These are phyloP conservation scores for Xylariaceae sp. DNA, from an alignment of 2,329 filamentous ascomycete genomes.

Conservation along the genomic window DNA sequence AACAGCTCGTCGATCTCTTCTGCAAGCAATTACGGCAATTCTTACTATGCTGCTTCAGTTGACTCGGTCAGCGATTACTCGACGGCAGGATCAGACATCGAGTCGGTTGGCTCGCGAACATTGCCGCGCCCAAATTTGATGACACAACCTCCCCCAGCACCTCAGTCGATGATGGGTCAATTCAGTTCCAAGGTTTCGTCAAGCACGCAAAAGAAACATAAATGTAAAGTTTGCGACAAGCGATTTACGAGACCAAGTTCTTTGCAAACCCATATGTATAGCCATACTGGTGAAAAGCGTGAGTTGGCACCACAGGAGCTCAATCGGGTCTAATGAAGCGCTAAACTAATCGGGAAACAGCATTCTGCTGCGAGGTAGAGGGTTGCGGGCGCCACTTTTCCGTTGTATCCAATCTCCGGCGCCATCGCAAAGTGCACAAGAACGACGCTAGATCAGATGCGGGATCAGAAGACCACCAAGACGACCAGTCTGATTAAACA, in stretches of 20 bases:
- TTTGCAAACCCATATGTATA: constrained; percentile 96
- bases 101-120: constrained; percentile 75
- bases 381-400: constrained; percentile 96
- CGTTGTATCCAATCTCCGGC: constrained; percentile 89
- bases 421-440: constrained; percentile 96
- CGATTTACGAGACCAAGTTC: constrained; percentile 93
- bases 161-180: constrained; percentile 97
- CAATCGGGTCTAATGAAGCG: not conserved
- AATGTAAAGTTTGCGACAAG: constrained; percentile 98
- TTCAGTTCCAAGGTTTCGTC: constrained; percentile 96
- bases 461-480: constrained; percentile 60
- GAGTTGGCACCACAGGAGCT: constrained; percentile 42
- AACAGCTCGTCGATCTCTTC: constrained; percentile 86
- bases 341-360: constrained; percentile 42
- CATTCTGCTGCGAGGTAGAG: constrained; percentile 90
- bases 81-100: constrained; percentile 81
- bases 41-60: constrained; percentile 81
- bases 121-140: constrained; percentile 69
- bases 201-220: constrained; percentile 98
- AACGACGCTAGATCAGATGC: constrained; percentile 63
- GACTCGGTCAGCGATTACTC: constrained; percentile 91
- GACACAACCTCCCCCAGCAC: constrained; percentile 70
- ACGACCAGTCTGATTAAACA: constrained; percentile 55
- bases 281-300: constrained; percentile 98
- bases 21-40: constrained; percentile 72